These are phyloP conservation scores for Xerocomellus dryophilus DNA, from an alignment of 768 basidiomycete genomes.

Conservation along the genomic window DNA sequence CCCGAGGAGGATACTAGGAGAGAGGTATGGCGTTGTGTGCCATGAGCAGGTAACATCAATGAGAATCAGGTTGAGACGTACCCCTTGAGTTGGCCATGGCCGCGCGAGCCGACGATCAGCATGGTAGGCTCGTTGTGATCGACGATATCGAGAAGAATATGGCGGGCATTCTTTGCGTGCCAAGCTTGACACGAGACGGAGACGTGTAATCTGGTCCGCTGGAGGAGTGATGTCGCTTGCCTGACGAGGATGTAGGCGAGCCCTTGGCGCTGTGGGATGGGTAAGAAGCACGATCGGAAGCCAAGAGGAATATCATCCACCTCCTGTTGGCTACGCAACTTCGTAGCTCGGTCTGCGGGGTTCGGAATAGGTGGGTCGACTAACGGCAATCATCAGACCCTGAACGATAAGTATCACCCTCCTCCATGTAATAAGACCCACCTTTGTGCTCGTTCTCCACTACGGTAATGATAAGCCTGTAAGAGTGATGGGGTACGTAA, in stretches of 20 bases:
- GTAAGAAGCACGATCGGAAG: slow-evolving; percentile 10
- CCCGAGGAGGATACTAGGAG: slow-evolving; percentile 77
- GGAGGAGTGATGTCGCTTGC: slow-evolving; percentile 84
- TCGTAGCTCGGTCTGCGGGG: slow-evolving; percentile 68
- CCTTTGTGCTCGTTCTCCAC: slow-evolving; percentile 91
- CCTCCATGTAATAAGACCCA: slow-evolving; percentile 31
- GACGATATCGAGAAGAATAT: slow-evolving; percentile 89
- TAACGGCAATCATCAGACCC: slow-evolving; percentile 24
- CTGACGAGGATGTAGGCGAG: slow-evolving; percentile 84
- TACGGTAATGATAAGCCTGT: slow-evolving; percentile 79
- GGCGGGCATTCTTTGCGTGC: slow-evolving; percentile 93
- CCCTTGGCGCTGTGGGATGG: slow-evolving; percentile 67
- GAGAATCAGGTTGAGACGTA: slow-evolving; percentile 34
- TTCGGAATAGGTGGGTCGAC: slow-evolving; percentile 72
- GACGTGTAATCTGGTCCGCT: slow-evolving; percentile 86
- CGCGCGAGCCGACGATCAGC: slow-evolving; percentile 95
- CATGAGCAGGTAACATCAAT: neutral
- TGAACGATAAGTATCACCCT: neutral
- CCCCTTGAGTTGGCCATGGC: slow-evolving; percentile 85
- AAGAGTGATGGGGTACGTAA: neutral
- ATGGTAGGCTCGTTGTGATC: slow-evolving; percentile 86
- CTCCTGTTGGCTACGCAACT: slow-evolving; percentile 89
- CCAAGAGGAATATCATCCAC: slow-evolving; percentile 38
- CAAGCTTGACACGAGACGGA: slow-evolving; percentile 90
- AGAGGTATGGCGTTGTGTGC: neutral